phyloP scores from a whole-genome alignment of 192 early-diverging fungal species.

The Backusella australiensis region DNA sequence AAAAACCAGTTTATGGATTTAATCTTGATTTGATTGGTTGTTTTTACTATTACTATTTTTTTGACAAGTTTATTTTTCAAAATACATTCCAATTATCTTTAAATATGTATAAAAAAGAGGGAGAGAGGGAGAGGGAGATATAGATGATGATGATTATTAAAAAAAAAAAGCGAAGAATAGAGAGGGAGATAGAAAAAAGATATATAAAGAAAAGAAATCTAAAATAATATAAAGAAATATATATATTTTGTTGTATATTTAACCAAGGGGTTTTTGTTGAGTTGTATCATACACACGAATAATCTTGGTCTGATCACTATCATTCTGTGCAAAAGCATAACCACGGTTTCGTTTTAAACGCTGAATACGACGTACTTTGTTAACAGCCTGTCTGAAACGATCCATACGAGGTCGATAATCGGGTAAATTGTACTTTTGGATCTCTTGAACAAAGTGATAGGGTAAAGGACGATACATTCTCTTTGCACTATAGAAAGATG shows the following conservation, averaged over 20 bases:
- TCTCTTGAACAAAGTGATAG: conserved; percentile 98
- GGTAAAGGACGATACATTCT: conserved; percentile 78
- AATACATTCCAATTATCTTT: neutral
- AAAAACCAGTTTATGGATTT: too few relatives aligned
- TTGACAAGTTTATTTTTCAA: neutral
- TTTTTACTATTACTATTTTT: neutral
- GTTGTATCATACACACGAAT: conserved; percentile 60
- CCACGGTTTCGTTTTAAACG: conserved; percentile 88
- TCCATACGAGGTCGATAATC: conserved; percentile 98
- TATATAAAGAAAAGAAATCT: neutral
- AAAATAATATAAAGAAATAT: neutral
- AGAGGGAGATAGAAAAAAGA: neutral
- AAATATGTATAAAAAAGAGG: too few relatives aligned
- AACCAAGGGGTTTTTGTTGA: conserved; percentile 46
- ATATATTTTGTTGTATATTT: neutral
- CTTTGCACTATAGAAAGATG: conserved; percentile 44
- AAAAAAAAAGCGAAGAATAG: neutral
- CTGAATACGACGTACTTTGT: conserved; percentile 94
- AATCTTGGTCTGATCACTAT: conserved; percentile 81
- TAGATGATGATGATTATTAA: neutral
- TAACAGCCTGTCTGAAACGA: conserved; percentile 95
- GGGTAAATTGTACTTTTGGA: conserved; percentile 98
- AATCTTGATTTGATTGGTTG: too few relatives aligned
- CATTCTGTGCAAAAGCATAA: conserved; percentile 97
- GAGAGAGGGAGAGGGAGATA: neutral